These are phyloP conservation scores for Pseudocercospora ulei DNA, from an alignment of 2,329 filamentous ascomycete genomes.

Conservation along the genomic window DNA sequence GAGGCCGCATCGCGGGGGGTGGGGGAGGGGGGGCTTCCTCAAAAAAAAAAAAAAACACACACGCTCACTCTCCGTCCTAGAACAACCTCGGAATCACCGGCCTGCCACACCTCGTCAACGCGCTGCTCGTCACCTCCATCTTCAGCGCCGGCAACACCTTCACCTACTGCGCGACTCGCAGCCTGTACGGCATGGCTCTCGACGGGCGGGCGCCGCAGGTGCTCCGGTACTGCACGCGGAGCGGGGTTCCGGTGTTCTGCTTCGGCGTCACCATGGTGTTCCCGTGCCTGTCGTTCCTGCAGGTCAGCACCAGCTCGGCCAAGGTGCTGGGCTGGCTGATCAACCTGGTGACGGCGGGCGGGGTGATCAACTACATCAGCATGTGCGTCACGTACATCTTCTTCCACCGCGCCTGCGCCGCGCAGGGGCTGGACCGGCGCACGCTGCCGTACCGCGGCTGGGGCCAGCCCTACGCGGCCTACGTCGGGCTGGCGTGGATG, in stretches of 20 bases:
- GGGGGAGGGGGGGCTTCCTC: too few species aligned
- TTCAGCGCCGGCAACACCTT: slow-evolving; percentile 49
- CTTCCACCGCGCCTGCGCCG: slow-evolving; percentile 48
- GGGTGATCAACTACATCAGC: slow-evolving; percentile 54
- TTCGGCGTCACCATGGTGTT: slow-evolving; percentile 41
- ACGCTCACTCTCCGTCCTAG: slow-evolving; percentile 17
- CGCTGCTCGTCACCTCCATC: slow-evolving; percentile 42
- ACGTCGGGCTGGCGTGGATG: slow-evolving; percentile 28
- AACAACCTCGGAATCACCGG: slow-evolving; percentile 38
- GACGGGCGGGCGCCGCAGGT: slow-evolving; percentile 46
- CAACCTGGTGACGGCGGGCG: slow-evolving; percentile 46
- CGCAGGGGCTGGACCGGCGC: slow-evolving; percentile 44
- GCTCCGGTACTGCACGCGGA: slow-evolving; percentile 49
- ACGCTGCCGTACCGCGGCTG: slow-evolving; percentile 49
- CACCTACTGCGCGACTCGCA: slow-evolving; percentile 46
- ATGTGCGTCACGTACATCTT: slow-evolving; percentile 49
- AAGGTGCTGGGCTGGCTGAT: slow-evolving; percentile 39
- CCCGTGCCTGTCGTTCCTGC: slow-evolving; percentile 32
- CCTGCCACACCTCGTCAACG: slow-evolving; percentile 35
- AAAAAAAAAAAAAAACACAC: too few species aligned
- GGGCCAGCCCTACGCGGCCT: slow-evolving; percentile 48
- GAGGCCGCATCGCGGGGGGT: too few species aligned
- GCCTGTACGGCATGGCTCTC: slow-evolving; percentile 45
- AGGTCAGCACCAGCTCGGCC: slow-evolving; percentile 28
- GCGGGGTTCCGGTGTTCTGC: slow-evolving; percentile 52